Conservation (phyloP, 805 yeast species). For the Wickerhamomyces ciferrii region DNA sequence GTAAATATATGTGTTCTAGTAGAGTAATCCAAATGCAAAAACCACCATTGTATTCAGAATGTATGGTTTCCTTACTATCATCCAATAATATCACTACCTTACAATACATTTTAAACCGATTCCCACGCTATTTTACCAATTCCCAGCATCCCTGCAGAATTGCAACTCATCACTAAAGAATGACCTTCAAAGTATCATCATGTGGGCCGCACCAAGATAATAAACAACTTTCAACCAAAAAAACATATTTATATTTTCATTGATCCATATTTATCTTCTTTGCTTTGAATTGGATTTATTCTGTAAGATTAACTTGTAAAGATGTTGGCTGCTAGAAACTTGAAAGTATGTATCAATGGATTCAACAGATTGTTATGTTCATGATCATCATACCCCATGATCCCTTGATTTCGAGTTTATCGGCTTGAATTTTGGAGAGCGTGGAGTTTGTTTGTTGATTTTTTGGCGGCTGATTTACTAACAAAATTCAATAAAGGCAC, state of each 20-base stretch:
- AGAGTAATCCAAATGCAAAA: neutral
- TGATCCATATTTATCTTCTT: neutral
- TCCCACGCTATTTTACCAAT: neutral
- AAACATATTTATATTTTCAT: neutral
- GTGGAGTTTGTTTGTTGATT: neutral
- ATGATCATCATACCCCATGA: neutral
- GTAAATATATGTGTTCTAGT: neutral
- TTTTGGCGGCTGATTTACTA: neutral
- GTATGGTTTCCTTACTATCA: neutral
- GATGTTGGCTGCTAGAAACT: constrained; percentile 12
- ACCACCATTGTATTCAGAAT: neutral
- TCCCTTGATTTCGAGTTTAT: neutral
- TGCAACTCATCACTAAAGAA: constrained; percentile 1
- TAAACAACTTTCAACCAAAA: neutral
- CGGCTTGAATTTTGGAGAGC: neutral
- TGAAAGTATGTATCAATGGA: constrained; percentile 5
- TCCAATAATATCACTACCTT: neutral
- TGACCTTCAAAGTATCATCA: neutral
- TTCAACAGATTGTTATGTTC: too few relatives aligned
- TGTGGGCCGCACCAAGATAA: neutral
- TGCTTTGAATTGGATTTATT: neutral
- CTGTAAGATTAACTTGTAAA: neutral
- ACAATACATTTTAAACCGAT: neutral
- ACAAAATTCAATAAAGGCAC: neutral
- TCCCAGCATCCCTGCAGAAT: neutral